These are phyloP conservation scores for Davidsoniella australis DNA, from an alignment of 2,329 filamentous ascomycete genomes.

Conservation along the genomic window DNA sequence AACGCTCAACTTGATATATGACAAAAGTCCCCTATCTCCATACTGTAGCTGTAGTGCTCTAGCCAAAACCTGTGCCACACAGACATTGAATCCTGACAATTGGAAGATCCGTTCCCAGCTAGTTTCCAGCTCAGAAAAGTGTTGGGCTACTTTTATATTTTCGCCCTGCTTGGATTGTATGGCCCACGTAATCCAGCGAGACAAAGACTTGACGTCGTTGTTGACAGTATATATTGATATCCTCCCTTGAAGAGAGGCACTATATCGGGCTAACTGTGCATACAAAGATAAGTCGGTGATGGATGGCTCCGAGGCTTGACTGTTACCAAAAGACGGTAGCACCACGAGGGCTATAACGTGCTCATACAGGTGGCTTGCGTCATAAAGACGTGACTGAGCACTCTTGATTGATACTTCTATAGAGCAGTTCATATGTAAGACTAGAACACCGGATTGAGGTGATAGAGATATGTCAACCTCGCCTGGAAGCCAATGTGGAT, in stretches of 20 bases:
- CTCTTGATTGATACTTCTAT: too few species aligned
- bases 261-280: too few species aligned
- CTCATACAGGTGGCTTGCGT: constrained; percentile 44
- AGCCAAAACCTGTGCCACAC: constrained; percentile 21
- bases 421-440: too few species aligned
- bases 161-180: constrained; percentile 29
- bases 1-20: constrained; percentile 19
- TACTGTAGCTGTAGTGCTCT: constrained; percentile 16
- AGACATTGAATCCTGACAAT: constrained; percentile 22
- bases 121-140: constrained; percentile 24
- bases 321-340: too few species aligned
- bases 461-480: too few species aligned
- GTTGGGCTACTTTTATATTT: constrained; percentile 17
- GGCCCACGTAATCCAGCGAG: constrained; percentile 35
- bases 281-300: too few species aligned
- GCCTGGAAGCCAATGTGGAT: too few species aligned
- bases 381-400: constrained; percentile 13
- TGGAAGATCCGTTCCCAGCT: constrained; percentile 24
- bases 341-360: not conserved
- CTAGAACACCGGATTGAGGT: too few species aligned
- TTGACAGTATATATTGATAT: constrained; percentile 30
- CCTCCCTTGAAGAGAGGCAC: constrained; percentile 21
- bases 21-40: constrained; percentile 17
- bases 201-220: constrained; percentile 31
- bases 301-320: too few species aligned